These are phyloP conservation scores for Aspergillus bridgeri DNA, from an alignment of 495 filamentous ascomycete genomes.

Conservation along the genomic window DNA sequence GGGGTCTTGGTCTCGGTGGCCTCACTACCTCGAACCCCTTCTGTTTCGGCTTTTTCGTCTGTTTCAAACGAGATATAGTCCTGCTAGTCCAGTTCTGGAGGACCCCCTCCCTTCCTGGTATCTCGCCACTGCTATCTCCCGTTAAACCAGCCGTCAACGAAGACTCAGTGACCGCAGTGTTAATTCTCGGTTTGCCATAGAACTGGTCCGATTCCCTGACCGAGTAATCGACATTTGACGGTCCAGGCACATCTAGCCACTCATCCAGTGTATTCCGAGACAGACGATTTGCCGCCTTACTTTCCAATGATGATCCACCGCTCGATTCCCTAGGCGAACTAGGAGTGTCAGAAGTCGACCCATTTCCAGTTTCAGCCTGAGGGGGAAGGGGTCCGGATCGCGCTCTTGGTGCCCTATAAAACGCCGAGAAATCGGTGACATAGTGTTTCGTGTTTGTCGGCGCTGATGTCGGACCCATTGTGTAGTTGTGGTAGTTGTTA, in stretches of 20 bases:
- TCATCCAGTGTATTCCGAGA: background rate
- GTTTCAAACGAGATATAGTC: background rate
- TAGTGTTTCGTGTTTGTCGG: background rate
- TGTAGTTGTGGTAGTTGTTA: background rate
- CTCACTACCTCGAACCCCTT: conserved; percentile 1
- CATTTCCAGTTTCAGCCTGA: too few species aligned
- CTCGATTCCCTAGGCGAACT: background rate
- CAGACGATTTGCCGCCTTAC: background rate
- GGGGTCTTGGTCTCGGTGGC: background rate
- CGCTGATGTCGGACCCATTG: background rate
- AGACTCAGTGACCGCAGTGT: background rate
- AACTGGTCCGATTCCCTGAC: conserved; percentile 2
- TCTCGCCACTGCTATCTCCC: background rate
- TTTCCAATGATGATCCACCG: background rate
- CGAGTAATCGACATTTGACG: conserved; percentile 1
- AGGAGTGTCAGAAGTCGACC: background rate
- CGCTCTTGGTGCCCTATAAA: background rate
- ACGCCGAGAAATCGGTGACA: background rate
- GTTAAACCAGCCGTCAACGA: background rate
- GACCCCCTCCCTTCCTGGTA: background rate
- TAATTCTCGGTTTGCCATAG: background rate
- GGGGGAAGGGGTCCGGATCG: background rate
- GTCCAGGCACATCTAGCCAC: background rate
- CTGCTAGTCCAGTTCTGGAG: background rate
- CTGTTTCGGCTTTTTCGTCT: background rate